These are phyloP conservation scores for Trichoderma atrobrunneum DNA, from an alignment of 2,329 filamentous ascomycete species.

Conservation along the genomic window DNA sequence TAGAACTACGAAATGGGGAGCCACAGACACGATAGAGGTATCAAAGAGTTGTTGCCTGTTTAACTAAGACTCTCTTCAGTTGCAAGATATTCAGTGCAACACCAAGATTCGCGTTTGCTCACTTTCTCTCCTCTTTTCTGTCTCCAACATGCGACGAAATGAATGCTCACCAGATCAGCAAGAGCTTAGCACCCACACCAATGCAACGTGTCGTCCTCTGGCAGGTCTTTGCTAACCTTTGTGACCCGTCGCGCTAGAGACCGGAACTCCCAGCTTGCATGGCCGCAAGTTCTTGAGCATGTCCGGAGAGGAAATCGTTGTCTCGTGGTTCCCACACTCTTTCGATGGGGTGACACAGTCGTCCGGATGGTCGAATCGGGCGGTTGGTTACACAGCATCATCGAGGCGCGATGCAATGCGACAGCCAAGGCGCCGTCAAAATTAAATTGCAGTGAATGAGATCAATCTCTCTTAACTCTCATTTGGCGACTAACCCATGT, in stretches of 20 bases:
- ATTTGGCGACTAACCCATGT: not conserved
- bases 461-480: not conserved
- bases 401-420: not conserved
- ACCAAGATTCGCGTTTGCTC: not conserved
- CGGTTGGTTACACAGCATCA: not conserved
- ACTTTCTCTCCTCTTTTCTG: not conserved
- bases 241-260: not conserved
- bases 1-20: not conserved
- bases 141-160: not conserved
- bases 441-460: not conserved
- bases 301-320: not conserved
- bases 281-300: not conserved
- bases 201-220: slow-evolving; percentile 14
- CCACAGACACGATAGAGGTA: not conserved
- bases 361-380: not conserved
- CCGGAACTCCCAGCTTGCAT: not conserved
- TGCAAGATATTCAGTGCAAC: not conserved
- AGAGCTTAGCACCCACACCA: not conserved
- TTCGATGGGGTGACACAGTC: too few relatives aligned
- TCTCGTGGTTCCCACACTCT: not conserved
- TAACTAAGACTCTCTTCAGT: not conserved
- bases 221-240: not conserved
- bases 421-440: not conserved
- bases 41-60: not conserved
- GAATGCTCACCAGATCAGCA: not conserved